These are phyloP conservation scores for Apiospora koreana DNA, from an alignment of 2,329 filamentous ascomycete species.

Conservation along the genomic window DNA sequence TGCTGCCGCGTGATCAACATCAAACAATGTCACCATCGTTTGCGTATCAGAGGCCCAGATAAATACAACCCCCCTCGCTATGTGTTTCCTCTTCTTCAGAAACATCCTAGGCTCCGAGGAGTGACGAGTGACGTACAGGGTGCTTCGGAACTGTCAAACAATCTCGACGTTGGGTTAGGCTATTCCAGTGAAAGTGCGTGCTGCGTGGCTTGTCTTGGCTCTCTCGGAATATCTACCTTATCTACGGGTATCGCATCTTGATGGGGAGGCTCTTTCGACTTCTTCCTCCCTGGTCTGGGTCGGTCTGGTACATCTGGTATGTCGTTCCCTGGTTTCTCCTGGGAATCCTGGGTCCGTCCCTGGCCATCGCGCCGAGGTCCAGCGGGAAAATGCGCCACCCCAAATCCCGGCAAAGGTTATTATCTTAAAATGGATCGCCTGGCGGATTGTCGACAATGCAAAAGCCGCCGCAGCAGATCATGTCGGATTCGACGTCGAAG, in stretches of 20 bases:
- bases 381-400: not conserved
- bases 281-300: too few species aligned
- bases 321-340: not conserved
- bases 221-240: not conserved
- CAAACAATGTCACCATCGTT: slow-evolving; percentile 3
- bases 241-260: not conserved
- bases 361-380: not conserved
- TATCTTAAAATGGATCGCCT: not conserved
- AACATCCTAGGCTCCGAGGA: not conserved
- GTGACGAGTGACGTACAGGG: not conserved
- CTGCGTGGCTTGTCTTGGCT: not conserved
- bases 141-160: not conserved
- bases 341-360: not conserved
- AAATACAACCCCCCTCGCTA: not conserved
- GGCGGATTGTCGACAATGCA: not conserved
- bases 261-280: not conserved
- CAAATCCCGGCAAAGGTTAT: not conserved
- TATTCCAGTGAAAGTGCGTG: not conserved
- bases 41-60: not conserved
- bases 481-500: not conserved
- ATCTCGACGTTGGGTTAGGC: not conserved
- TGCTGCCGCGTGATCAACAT: slow-evolving; percentile 6
- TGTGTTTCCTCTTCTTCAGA: not conserved
- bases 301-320: not conserved
- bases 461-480: not conserved